phyloP scores from a whole-genome alignment of 2,329 filamentous ascomycete species.

The Fonsecaea monophora region DNA sequence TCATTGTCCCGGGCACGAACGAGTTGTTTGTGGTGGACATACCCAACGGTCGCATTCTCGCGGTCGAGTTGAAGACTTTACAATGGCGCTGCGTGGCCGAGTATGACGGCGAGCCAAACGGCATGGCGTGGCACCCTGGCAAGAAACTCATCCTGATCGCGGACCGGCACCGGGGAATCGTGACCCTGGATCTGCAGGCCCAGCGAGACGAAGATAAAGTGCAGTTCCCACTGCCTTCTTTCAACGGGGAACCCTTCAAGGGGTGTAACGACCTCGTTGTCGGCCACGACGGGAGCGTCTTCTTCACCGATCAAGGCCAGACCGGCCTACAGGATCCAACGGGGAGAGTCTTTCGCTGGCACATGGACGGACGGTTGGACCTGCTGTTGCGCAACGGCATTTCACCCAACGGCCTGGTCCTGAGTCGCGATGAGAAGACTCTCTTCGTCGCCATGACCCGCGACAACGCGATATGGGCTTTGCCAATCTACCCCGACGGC shows the following conservation, averaged over 20 bases:
- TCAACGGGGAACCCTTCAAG: conserved; percentile 45
- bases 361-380: conserved; percentile 48
- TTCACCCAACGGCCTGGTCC: conserved; percentile 50
- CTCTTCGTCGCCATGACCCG: conserved; percentile 19
- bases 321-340: conserved; percentile 54
- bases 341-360: conserved; percentile 50
- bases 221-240: no score
- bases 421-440: neutral
- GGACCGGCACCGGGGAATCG: no score
- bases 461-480: conserved; percentile 5
- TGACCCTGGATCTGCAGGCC: no score
- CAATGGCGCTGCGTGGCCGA: no score
- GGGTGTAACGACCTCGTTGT: conserved; percentile 53
- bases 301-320: conserved; percentile 55
- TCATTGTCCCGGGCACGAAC: no score
- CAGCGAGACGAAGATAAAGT: no score
- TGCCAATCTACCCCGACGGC: conserved; percentile 5
- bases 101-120: no score
- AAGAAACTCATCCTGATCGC: no score
- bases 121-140: no score
- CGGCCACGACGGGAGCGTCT: conserved; percentile 48
- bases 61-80: no score
- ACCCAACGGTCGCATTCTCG: no score
- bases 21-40: no score
- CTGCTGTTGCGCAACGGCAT: conserved; percentile 49